Conservation (phyloP, 2,329 filamentous ascomycete genomes). For the Lasiodiplodia sp. region DNA sequence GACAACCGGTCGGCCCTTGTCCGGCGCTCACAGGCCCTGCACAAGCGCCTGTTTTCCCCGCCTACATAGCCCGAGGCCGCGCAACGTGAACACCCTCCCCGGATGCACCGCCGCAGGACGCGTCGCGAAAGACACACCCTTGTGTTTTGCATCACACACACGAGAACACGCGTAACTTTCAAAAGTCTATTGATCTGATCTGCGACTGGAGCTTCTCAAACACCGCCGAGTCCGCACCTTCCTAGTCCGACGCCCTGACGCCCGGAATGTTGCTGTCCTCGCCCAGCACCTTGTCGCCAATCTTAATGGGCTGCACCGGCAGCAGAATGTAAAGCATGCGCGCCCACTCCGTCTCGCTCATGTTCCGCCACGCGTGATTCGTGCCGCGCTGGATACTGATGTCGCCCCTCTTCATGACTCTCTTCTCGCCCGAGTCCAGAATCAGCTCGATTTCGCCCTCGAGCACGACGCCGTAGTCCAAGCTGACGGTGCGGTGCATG, state of each 20-base stretch:
- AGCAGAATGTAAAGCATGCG: conserved; percentile 49
- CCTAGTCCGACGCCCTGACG: conserved; percentile 44
- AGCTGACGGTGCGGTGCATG: conserved; percentile 51
- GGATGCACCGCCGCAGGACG: not conserved
- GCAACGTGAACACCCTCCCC: not conserved
- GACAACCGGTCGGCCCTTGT: not conserved
- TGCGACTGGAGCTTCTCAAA: not conserved
- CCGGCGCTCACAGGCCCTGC: not conserved
- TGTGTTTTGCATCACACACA: not conserved
- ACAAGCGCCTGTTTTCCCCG: not conserved
- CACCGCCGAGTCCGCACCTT: not conserved
- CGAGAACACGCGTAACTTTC: not conserved
- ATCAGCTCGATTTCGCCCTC: conserved; percentile 49
- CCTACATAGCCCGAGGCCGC: not conserved
- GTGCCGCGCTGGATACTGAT: conserved; percentile 29
- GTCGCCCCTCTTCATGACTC: conserved; percentile 32
- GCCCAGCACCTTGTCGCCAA: conserved; percentile 42
- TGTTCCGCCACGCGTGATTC: conserved; percentile 29
- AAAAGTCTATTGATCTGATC: not conserved
- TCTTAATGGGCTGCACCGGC: conserved; percentile 43
- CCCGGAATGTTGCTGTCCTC: conserved; percentile 48
- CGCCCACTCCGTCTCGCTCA: conserved; percentile 39
- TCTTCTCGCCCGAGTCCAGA: conserved; percentile 48
- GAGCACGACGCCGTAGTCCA: conserved; percentile 50
- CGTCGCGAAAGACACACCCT: not conserved